Evolutionary conservation across 768 basidiomycete genomes (phyloP), one percentile per base, ranked within the genome.

Genomic region (Punctularia strigosozonata): DNA sequence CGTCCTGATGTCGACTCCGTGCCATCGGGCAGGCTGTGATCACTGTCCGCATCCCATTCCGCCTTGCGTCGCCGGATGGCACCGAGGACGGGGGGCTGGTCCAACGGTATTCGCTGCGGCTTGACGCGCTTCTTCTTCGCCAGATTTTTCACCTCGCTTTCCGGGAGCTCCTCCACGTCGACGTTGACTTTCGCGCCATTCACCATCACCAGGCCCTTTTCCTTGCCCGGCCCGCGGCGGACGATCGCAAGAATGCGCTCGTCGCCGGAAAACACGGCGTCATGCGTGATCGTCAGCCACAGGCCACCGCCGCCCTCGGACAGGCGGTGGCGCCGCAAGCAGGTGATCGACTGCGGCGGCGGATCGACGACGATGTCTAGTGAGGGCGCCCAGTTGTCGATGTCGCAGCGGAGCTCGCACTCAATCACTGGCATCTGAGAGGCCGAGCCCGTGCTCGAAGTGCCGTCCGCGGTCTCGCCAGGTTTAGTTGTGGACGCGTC

Each of bases 301-400:
- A 95, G 59, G 0, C 95, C 95, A 13, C 94, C 92, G 3, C 94
- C 94, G 24, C 82, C 79, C 3, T 70, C 63, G 1, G 89, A 89
- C 4, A 98, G 66, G 5, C 82, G 74, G 59, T 98, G 94, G 22
- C 95, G 73, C 6, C 84, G 75, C 6, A 99, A 68, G 43, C 82
- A 88, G 1, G 82, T 74, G 25, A 94, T 77, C 4, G 73, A 66
- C 43, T 81, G 78, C 10, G 91, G 92, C 3, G 91, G 88, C 2
- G 94, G 95, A 56, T 97, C 92, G 35, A 95, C 73, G 20, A 94
- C 81, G 36, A 95, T 77, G 49, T 95, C 89, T 39, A 94, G 56
- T 2, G 81, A 81, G 0, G 68, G 60, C 2, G 76, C 77, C 91
- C 90, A 97, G 1, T 80, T 81, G 51, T 97, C 90, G 41, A 88